Evolutionary conservation across 257 asterid species (phyloP).

Genomic region (Cordia subcordata): DNA sequence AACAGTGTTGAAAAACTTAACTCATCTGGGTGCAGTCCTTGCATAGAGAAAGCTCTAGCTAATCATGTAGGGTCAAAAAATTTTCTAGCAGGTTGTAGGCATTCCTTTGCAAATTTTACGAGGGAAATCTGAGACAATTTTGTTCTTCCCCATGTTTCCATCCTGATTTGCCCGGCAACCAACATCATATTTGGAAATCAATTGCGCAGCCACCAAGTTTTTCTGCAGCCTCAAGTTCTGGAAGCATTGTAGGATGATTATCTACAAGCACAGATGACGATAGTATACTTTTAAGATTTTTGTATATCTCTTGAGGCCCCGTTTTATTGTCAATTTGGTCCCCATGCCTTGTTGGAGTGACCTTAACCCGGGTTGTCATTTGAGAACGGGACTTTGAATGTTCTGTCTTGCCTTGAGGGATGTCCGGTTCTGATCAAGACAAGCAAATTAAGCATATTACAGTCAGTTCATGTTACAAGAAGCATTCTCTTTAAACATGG

Average conservation of each 20-base stretch:
- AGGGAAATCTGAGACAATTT: no score
- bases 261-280: conserved; percentile 20
- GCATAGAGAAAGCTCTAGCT: no score
- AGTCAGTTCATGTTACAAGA: background rate
- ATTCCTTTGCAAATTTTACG: no score
- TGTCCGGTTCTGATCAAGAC: conserved; percentile 24
- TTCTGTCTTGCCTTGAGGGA: conserved; percentile 17
- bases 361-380: conserved; percentile 20
- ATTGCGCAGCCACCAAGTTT: conserved; percentile 37
- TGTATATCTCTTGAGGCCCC: conserved; percentile 27
- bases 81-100: no score
- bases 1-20: no score
- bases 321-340: conserved; percentile 14
- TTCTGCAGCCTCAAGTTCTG: conserved; percentile 57
- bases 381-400: conserved; percentile 13
- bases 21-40: no score
- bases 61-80: no score
- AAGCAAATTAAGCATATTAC: conserved; percentile 2
- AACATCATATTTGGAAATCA: conserved; percentile 56
- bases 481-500: no score
- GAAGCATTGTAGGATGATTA: conserved; percentile 30
- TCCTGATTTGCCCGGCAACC: no score
- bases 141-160: no score
- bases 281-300: conserved; percentile 20
- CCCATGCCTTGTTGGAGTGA: conserved; percentile 9